Percentiles rank a stretch among this genome's conserved stretches.
These are phyloP conservation scores for Polyplosphaeria fusca DNA, from an alignment of 495 filamentous ascomycete genomes.

Conservation along the genomic window DNA sequence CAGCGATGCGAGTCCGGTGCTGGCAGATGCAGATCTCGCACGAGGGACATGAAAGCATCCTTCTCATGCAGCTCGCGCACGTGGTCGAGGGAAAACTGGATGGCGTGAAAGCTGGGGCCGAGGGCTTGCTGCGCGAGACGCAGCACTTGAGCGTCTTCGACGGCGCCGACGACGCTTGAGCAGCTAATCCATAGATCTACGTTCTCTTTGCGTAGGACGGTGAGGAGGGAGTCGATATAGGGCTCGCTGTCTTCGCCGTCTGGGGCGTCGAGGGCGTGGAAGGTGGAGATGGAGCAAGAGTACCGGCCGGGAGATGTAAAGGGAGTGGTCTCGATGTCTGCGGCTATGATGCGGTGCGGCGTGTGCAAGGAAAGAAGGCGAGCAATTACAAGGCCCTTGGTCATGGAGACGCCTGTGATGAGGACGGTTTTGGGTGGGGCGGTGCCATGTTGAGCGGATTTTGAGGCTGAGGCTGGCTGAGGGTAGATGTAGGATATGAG, in stretches of 20 bases:
- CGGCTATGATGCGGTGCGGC: slow-evolving; percentile 70
- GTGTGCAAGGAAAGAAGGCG: slow-evolving; percentile 58
- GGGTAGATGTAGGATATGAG: slow-evolving; percentile 7
- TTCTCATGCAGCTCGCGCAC: slow-evolving; percentile 57
- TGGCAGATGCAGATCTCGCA: slow-evolving; percentile 51
- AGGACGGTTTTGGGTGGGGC: slow-evolving; percentile 58
- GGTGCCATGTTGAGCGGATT: background rate
- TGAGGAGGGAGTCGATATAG: slow-evolving; percentile 51
- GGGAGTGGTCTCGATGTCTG: slow-evolving; percentile 55
- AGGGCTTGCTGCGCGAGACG: slow-evolving; percentile 55
- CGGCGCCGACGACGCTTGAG: slow-evolving; percentile 55
- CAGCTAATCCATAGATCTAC: slow-evolving; percentile 73
- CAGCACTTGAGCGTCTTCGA: slow-evolving; percentile 55
- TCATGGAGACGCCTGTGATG: slow-evolving; percentile 68
- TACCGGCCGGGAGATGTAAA: slow-evolving; percentile 33
- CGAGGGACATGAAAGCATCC: slow-evolving; percentile 55
- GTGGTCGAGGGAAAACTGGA: slow-evolving; percentile 53
- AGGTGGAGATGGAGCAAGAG: slow-evolving; percentile 49
- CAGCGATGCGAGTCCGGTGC: slow-evolving; percentile 55
- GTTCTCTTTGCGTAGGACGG: slow-evolving; percentile 58
- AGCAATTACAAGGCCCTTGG: slow-evolving; percentile 65
- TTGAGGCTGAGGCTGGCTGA: background rate
- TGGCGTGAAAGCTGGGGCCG: slow-evolving; percentile 57
- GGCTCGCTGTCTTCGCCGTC: slow-evolving; percentile 32
- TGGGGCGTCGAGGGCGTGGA: slow-evolving; percentile 45